A percentile compares a stretch with the other conserved stretches of the same genome.
These are phyloP conservation scores for Aspergillus sp. DNA, from an alignment of 2,329 filamentous ascomycete species.

Conservation along the genomic window DNA sequence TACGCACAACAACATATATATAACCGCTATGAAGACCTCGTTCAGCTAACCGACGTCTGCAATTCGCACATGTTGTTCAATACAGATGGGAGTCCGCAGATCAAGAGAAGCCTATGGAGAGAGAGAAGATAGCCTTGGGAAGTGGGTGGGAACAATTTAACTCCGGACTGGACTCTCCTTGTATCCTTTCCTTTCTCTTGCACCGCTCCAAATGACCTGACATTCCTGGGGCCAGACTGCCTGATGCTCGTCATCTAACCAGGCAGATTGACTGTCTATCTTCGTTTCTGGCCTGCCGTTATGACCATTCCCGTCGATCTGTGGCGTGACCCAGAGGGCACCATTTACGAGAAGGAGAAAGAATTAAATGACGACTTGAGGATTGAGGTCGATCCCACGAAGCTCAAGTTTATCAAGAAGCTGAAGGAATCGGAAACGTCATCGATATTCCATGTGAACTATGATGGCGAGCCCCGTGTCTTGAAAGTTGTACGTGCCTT, in stretches of 20 bases:
- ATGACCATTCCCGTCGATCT: neutral
- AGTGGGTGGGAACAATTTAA: too few species aligned
- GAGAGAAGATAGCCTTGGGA: too few species aligned
- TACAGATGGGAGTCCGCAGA: too few species aligned
- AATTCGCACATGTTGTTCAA: too few species aligned
- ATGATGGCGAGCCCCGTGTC: neutral
- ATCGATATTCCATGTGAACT: neutral
- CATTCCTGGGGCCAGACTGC: neutral
- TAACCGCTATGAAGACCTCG: too few species aligned
- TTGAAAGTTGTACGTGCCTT: neutral
- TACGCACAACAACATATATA: too few species aligned
- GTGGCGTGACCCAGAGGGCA: neutral
- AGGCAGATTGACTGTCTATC: neutral
- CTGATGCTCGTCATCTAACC: neutral
- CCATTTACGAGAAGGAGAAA: neutral
- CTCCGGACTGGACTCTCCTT: too few species aligned
- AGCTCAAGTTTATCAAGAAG: neutral
- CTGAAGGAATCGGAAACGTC: neutral
- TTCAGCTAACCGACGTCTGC: too few species aligned
- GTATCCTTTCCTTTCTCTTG: conserved; percentile 2
- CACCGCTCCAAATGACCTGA: neutral
- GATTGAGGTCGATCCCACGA: neutral
- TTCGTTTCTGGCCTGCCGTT: neutral
- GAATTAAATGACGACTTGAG: neutral
- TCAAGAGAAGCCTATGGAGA: too few species aligned